Evolutionary conservation across 106 monocot genomes (phyloP), one percentile per base, ranked within the genome.

Genomic region (Agapanthus africanus): DNA sequence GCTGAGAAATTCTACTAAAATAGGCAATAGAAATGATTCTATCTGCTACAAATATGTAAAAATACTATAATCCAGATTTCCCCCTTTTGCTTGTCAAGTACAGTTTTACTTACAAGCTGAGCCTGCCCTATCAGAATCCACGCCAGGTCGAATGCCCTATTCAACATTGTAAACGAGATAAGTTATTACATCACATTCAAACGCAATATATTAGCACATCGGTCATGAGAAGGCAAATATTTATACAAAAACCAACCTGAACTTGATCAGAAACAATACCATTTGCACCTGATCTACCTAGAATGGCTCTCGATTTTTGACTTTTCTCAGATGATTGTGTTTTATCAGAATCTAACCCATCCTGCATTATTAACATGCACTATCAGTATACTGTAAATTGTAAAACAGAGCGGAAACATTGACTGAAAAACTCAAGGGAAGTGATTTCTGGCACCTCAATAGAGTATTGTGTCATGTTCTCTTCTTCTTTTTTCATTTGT

Each of bases 211-310:
- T 34, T 1, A 46, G 42, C 16, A 31, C 13, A 28, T 5, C 9
- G 6, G 46, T 31, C 9, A 68, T n/a, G 2, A 50, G 46, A 67
- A 61, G 4, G 11, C 32, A 61, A 14, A 25, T 30, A 0, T 30
- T 32, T 11, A 61, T 4, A 66, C 27, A 22, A 66, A 68, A 30
- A 49, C 4, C n/a, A 33, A 35, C 50, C 70, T 72, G 70, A 67
- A 83, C 70, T 60, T 82, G 86, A 78, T 99, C 99, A 71, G 82
- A 35, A 78, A 75, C 72, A 71, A 99, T 77, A 59, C 91, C 99
- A 81, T 99, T 97, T 37, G 80, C 78, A 66, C 59, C 75, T 60
- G 90, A 76, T 77, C 89, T 80, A 61, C 78, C 80, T 73, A 99
- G 78, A 71, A 99, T 78, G 60, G 74, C 75, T 74, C 99, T 80